Base-by-base conservation (phyloP, 768 basidiomycete species). In the Lentinula sp. region DNA sequence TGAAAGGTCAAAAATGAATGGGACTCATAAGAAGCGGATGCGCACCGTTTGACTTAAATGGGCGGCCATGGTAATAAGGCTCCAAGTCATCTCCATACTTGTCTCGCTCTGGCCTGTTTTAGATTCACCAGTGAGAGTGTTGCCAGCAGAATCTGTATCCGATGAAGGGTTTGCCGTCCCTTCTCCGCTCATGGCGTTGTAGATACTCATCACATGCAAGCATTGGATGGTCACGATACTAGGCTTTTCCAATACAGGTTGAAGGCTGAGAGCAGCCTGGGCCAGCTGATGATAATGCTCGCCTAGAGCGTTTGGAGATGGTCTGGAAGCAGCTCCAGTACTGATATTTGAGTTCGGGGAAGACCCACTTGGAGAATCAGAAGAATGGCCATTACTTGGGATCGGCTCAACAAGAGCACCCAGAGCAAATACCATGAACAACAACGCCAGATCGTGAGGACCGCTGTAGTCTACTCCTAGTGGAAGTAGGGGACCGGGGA, bases 31-130 rank as follows among this genome's bases (percentile, higher is more conserved):
- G 43, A 57, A 59, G 63, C 37, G 18, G 18, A 37, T 5, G 77
- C 85, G 58, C 67, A 88, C 86, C 9, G 85, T 82, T 72, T 87
- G 85, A 59, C 85, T 79, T 43, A 89, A 68, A 74, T 89, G 85
- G 12, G 82, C 78, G 1, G 85, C 85, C n/a, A 89, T 74, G 10
- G 82, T 84, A 42, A 87, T 76, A 49, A 88, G 70, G 12, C 79
- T 82, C 87, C 87, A 88, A 18, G 87, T 84, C 73, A 83, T 82
- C 73, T 88, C 87, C 86, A 84, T 88, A 62, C 83, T 86, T 3
- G 84, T 84, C 69, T 90, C 86, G 59, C 74, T 76, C 15, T 82
- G 66, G 68, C 86, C 87, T 63, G 80, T 82, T 28, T 41, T 60
- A n/a, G 49, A 50, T 28, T 60, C 59, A 20, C 20, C 36, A 33